These are phyloP conservation scores for Hibiscus trionum DNA, from an alignment of 345 rosid species.

Conservation along the genomic window DNA sequence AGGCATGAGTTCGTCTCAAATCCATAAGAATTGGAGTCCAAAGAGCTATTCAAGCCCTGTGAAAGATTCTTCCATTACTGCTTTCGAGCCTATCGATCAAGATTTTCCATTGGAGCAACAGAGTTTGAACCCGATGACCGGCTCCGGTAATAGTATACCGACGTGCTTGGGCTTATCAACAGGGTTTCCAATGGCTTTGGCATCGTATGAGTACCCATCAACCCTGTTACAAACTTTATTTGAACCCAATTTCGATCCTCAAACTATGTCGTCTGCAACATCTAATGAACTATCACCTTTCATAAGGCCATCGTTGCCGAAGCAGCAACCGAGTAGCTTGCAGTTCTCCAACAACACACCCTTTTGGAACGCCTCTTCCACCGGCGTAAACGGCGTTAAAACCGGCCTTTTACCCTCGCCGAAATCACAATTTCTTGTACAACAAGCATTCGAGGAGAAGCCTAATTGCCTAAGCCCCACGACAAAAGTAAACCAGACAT, in stretches of 20 bases:
- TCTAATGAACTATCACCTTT: slow-evolving; percentile 17
- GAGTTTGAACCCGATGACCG: slow-evolving; percentile 12
- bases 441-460: slow-evolving; percentile 25
- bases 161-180: slow-evolving; percentile 17
- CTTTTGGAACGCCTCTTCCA: slow-evolving; percentile 38
- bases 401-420: slow-evolving; percentile 19
- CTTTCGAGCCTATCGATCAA: slow-evolving; percentile 22
- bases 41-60: slow-evolving; percentile 11
- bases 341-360: slow-evolving; percentile 42
- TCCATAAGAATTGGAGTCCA: slow-evolving; percentile 31
- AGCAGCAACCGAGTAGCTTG: slow-evolving; percentile 20
- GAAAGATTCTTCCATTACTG: slow-evolving; percentile 23
- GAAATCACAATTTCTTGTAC: slow-evolving; percentile 12
- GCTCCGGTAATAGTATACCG: slow-evolving; percentile 21
- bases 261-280: slow-evolving; percentile 10
- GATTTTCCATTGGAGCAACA: slow-evolving; percentile 21
- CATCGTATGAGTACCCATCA: slow-evolving; percentile 32
- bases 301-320: no score
- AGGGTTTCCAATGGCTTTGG: slow-evolving; percentile 18
- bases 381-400: slow-evolving; percentile 21
- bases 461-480: slow-evolving; percentile 18
- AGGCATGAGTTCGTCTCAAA: slow-evolving; percentile 18
- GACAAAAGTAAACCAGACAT: slow-evolving; percentile 14
- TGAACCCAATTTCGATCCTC: slow-evolving; percentile 28
- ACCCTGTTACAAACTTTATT: slow-evolving; percentile 35